Percentiles rank a stretch among this genome's conserved stretches.
Evolutionary conservation across 202 grass and related monocot species (phyloP).

Genomic region (Hordeum pubiflorum): DNA sequence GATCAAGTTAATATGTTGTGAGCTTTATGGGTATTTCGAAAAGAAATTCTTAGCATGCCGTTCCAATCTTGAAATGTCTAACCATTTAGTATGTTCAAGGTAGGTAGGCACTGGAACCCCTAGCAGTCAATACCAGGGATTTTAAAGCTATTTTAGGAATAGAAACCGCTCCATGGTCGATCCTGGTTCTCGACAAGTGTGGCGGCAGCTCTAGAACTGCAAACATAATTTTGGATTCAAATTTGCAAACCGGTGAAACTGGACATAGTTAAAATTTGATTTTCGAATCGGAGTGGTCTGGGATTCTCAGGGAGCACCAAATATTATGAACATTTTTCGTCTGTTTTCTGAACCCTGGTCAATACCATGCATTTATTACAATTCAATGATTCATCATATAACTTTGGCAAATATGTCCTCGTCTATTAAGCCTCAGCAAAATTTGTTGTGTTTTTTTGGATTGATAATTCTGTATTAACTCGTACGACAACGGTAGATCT

Average conservation of each 20-base stretch:
- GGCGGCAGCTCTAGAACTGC: neutral
- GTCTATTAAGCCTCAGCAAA: constrained; percentile 2
- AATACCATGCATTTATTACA: neutral
- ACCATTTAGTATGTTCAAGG: neutral
- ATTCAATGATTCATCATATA: neutral
- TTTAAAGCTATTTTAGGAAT: neutral
- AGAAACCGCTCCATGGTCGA: neutral
- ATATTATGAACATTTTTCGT: neutral
- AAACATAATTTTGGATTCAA: neutral
- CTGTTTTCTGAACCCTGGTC: neutral
- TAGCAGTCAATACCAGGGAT: neutral
- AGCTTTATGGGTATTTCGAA: neutral
- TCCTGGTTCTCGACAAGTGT: neutral
- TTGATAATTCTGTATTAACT: neutral
- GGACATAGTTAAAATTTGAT: neutral
- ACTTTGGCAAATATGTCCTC: neutral
- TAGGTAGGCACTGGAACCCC: neutral
- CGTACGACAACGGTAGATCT: neutral
- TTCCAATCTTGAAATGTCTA: neutral
- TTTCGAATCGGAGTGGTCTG: neutral
- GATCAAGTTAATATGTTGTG: neutral
- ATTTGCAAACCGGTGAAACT: neutral
- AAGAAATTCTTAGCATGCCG: neutral
- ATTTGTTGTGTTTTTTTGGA: neutral
- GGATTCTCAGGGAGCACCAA: neutral